phyloP scores from a whole-genome alignment of 768 basidiomycete genomes.

The Suillus discolor region DNA sequence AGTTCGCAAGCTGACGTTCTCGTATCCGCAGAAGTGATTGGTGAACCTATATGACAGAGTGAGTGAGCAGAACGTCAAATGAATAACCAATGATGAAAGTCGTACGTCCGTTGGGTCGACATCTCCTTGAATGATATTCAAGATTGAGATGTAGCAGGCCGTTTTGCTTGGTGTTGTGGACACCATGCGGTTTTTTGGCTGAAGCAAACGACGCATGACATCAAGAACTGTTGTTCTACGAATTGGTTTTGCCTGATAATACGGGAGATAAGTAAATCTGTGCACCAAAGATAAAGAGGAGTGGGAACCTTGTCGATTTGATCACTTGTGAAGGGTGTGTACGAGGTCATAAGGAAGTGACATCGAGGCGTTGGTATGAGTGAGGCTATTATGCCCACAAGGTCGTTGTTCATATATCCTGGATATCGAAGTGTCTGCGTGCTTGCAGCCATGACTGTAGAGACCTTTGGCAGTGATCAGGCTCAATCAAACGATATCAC shows the following conservation, averaged over 20 bases:
- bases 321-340: slow-evolving; percentile 97
- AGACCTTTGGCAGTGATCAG: slow-evolving; percentile 55
- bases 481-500: neutral
- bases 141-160: slow-evolving; percentile 94
- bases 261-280: slow-evolving; percentile 2
- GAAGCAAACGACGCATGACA: slow-evolving; percentile 96
- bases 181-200: slow-evolving; percentile 99
- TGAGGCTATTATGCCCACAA: slow-evolving; percentile 95
- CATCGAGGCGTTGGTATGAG: slow-evolving; percentile 97
- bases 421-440: slow-evolving; percentile 97
- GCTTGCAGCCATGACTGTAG: slow-evolving; percentile 97
- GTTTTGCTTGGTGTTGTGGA: slow-evolving; percentile 91
- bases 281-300: neutral
- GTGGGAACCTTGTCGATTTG: slow-evolving; percentile 86
- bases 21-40: slow-evolving; percentile 96
- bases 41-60: slow-evolving; percentile 66
- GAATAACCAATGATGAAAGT: slow-evolving; percentile 1
- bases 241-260: slow-evolving; percentile 83
- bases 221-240: slow-evolving; percentile 96
- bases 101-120: slow-evolving; percentile 95
- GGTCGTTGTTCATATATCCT: slow-evolving; percentile 99
- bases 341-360: slow-evolving; percentile 98
- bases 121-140: slow-evolving; percentile 98
- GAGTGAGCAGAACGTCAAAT: neutral
- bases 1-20: slow-evolving; percentile 94